Percentiles rank a stretch among this genome's conserved stretches.
phyloP scores from a whole-genome alignment of 768 basidiomycete species.

The Tubosaeta sp. region DNA sequence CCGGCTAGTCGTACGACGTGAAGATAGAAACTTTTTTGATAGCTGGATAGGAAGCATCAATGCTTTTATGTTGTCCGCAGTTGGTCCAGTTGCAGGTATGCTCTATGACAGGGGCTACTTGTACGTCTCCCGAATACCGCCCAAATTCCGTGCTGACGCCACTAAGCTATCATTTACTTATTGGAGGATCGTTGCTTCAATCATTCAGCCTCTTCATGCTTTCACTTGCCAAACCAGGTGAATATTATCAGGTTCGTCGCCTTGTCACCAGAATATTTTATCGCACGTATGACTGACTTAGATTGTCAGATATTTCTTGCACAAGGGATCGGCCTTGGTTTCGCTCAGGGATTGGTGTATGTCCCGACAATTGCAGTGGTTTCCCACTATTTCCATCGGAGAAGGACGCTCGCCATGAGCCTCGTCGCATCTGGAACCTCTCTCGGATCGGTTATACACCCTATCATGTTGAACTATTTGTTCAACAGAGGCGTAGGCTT shows the following conservation, averaged over 20 bases:
- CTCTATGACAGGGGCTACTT: conserved; percentile 53
- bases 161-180: conserved; percentile 40
- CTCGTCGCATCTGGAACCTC: conserved; percentile 38
- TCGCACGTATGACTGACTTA: not conserved
- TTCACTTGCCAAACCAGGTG: conserved; percentile 39
- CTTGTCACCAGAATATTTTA: not conserved
- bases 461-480: conserved; percentile 30
- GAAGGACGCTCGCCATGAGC: conserved; percentile 43
- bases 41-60: conserved; percentile 48
- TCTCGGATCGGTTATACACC: conserved; percentile 23
- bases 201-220: conserved; percentile 41
- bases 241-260: conserved; percentile 40
- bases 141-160: not conserved
- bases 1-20: not conserved
- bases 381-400: conserved; percentile 42
- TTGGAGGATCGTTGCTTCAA: conserved; percentile 43
- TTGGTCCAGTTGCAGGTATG: conserved; percentile 41
- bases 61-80: conserved; percentile 34
- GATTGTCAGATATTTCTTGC: conserved; percentile 40
- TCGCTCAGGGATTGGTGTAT: conserved; percentile 44
- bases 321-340: conserved; percentile 45
- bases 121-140: conserved; percentile 18
- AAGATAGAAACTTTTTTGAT: not conserved
- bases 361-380: conserved; percentile 42
- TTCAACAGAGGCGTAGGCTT: conserved; percentile 30